These are phyloP conservation scores for Arthromyces matolae DNA, from an alignment of 768 basidiomycete genomes.

Conservation along the genomic window DNA sequence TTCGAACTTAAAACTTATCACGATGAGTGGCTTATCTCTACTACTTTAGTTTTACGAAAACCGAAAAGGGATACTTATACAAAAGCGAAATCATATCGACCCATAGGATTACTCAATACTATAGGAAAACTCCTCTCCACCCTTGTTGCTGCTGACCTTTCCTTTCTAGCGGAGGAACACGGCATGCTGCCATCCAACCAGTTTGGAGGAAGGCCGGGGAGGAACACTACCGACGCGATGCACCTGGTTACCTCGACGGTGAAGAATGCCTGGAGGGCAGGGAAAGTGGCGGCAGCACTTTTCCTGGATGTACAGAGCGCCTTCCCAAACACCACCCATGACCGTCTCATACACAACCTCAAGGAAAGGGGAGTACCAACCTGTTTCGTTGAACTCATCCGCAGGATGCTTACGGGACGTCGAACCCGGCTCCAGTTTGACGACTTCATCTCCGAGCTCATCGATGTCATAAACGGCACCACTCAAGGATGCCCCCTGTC, in stretches of 20 bases:
- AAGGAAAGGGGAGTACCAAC: background rate
- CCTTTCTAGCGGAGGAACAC: conserved; percentile 24
- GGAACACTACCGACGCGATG: conserved; percentile 34
- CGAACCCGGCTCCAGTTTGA: background rate
- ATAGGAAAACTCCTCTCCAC: conserved; percentile 26
- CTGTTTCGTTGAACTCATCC: background rate
- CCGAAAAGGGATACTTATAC: conserved; percentile 33
- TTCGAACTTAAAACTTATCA: conserved; percentile 27
- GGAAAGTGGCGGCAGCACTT: conserved; percentile 31
- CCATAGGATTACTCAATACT: conserved; percentile 32
- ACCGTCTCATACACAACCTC: conserved; percentile 28
- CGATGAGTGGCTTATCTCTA: conserved; percentile 21
- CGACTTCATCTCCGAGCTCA: background rate
- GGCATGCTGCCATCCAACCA: conserved; percentile 26
- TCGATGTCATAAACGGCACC: background rate
- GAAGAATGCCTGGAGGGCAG: conserved; percentile 34
- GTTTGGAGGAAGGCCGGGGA: conserved; percentile 27
- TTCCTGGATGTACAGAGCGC: conserved; percentile 43
- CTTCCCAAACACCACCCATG: conserved; percentile 36
- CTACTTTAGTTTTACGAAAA: conserved; percentile 30
- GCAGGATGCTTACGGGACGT: background rate
- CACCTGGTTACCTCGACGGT: conserved; percentile 29
- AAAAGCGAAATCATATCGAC: conserved; percentile 28
- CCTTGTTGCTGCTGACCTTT: conserved; percentile 21
- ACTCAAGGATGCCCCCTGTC: background rate